Conservation (phyloP, 2,329 filamentous ascomycete species). For the Graphiopsis chlorocephala region DNA sequence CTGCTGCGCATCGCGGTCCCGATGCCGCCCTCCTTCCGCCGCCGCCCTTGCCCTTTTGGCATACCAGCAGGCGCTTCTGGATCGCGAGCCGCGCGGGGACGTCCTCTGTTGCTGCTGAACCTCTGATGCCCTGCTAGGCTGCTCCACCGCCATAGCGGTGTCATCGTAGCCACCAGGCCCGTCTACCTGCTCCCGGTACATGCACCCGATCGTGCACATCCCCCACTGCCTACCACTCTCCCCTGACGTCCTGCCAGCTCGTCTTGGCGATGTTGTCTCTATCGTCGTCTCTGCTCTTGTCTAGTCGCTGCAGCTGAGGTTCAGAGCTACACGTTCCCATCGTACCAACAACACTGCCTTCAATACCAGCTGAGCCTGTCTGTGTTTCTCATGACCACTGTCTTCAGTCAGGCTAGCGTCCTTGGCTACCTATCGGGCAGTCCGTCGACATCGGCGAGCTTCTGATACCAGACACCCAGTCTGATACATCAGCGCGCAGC, state of each 20-base stretch:
- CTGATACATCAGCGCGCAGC: conserved; percentile 15
- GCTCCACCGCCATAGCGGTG: conserved; percentile 9
- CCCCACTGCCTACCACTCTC: conserved; percentile 1
- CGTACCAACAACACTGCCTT: not conserved
- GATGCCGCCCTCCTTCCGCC: not conserved
- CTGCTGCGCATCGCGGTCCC: not conserved
- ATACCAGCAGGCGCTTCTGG: conserved; percentile 12
- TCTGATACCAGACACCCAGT: conserved; percentile 1
- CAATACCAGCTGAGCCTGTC: conserved; percentile 6
- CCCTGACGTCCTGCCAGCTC: not conserved
- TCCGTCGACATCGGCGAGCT: conserved; percentile 4
- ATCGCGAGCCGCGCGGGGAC: not conserved
- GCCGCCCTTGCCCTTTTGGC: conserved; percentile 8
- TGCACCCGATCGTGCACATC: conserved; percentile 9
- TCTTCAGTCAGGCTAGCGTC: conserved; percentile 3
- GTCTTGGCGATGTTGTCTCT: conserved; percentile 6
- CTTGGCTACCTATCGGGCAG: conserved; percentile 1
- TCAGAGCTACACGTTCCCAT: not conserved
- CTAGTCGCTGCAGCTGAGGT: conserved; percentile 9
- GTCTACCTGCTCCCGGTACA: not conserved
- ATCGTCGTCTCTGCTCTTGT: not conserved
- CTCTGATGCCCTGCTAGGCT: not conserved
- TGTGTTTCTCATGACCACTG: conserved; percentile 2
- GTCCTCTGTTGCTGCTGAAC: conserved; percentile 2
- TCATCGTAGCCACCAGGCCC: not conserved